Conservation (phyloP, 495 filamentous ascomycete genomes). For the Talaromyces thailandensis region DNA sequence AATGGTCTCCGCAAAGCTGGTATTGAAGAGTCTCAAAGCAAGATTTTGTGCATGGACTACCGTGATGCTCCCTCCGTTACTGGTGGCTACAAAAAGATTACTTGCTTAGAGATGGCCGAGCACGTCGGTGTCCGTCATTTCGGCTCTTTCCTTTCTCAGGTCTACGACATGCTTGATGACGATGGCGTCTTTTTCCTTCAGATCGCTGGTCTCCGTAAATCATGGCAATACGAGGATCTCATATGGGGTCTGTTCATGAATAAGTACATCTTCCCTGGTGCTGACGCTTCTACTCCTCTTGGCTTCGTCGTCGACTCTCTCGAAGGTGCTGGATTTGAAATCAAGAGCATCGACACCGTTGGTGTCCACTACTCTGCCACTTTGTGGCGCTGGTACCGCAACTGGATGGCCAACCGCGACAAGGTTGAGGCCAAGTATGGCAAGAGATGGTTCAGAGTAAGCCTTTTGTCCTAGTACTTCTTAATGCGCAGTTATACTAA, state of each 20-base stretch:
- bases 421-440: slow-evolving; percentile 96
- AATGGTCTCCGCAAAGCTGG: slow-evolving; percentile 50
- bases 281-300: slow-evolving; percentile 58
- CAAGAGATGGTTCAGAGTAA: slow-evolving; percentile 88
- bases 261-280: slow-evolving; percentile 68
- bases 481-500: background rate
- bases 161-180: slow-evolving; percentile 62
- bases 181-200: slow-evolving; percentile 66
- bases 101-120: slow-evolving; percentile 72
- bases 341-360: slow-evolving; percentile 66
- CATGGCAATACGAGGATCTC: slow-evolving; percentile 66
- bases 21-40: slow-evolving; percentile 51
- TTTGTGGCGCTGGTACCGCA: slow-evolving; percentile 97
- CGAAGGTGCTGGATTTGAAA: slow-evolving; percentile 55
- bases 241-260: slow-evolving; percentile 74
- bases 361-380: slow-evolving; percentile 97
- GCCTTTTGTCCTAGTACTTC: slow-evolving; percentile 21
- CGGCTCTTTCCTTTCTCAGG: slow-evolving; percentile 49
- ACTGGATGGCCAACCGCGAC: slow-evolving; percentile 94
- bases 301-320: slow-evolving; percentile 56
- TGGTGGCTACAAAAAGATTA: slow-evolving; percentile 60
- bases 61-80: slow-evolving; percentile 54
- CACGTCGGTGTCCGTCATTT: slow-evolving; percentile 64
- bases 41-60: slow-evolving; percentile 61
- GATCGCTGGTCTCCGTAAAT: slow-evolving; percentile 59